Evolutionary conservation across 2,329 filamentous ascomycete genomes (phyloP).

Genomic region (Curvularia spicifera): DNA sequence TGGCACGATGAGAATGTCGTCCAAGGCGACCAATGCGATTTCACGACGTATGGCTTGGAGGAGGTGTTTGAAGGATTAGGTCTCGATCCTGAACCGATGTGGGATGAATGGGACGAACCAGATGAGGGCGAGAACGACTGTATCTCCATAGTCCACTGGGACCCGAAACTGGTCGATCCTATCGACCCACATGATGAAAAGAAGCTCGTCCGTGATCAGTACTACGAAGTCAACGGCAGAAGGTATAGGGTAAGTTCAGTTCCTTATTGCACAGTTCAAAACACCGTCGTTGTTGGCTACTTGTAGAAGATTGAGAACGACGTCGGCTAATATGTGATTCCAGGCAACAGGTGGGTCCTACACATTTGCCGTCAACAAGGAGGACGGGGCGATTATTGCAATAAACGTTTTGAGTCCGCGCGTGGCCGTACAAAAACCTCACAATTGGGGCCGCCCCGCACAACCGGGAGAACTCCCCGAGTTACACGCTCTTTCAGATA

Average conservation of each 20-base stretch:
- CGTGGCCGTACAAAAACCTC: constrained; percentile 4
- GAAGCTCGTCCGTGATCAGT: constrained; percentile 14
- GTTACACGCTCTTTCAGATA: constrained; percentile 23
- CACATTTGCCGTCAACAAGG: constrained; percentile 22
- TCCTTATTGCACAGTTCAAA: not conserved
- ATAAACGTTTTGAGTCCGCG: constrained; percentile 18
- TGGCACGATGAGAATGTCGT: constrained; percentile 17
- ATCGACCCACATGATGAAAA: not conserved
- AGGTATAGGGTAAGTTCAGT: constrained; percentile 18
- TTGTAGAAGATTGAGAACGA: not conserved
- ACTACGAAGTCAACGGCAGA: constrained; percentile 20
- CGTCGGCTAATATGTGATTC: not conserved
- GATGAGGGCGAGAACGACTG: constrained; percentile 17
- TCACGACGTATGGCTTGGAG: constrained; percentile 8
- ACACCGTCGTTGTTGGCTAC: not conserved
- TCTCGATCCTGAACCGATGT: constrained; percentile 14
- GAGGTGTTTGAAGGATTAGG: constrained; percentile 14
- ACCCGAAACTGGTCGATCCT: constrained; percentile 8
- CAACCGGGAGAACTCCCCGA: constrained; percentile 28
- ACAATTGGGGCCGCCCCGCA: constrained; percentile 15
- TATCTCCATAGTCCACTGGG: constrained; percentile 17
- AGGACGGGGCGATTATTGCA: constrained; percentile 21
- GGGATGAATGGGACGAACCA: constrained; percentile 5
- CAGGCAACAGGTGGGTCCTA: constrained; percentile 28
- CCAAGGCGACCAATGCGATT: constrained; percentile 14